Percentiles rank a stretch among this genome's conserved stretches.
Conservation (phyloP, 192 early-diverging fungal species). For the Rhizophagus clarus region DNA sequence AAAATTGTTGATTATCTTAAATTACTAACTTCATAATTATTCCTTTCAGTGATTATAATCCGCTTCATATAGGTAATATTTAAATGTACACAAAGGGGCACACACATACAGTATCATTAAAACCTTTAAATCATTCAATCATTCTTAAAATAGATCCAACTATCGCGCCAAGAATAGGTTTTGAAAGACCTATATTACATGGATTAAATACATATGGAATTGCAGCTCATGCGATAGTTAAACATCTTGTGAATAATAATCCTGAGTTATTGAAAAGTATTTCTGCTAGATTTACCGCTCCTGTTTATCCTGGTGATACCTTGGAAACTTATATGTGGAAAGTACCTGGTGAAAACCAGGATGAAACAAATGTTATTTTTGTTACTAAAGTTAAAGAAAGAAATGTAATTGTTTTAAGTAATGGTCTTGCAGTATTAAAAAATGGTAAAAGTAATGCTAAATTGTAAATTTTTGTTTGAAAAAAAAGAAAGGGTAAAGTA, state of each 20-base stretch:
- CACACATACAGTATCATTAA: too few species aligned
- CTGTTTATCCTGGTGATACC: conserved; percentile 77
- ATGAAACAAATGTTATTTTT: conserved; percentile 58
- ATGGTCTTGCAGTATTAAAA: conserved; percentile 1
- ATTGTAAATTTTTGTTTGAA: too few species aligned
- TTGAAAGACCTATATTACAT: conserved; percentile 74
- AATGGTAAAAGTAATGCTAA: neutral
- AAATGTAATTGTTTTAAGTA: conserved; percentile 57
- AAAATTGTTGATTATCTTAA: too few species aligned
- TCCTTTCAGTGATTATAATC: neutral
- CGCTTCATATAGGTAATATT: neutral
- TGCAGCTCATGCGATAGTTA: conserved; percentile 60
- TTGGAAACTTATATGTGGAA: conserved; percentile 74
- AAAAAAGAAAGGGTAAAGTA: too few species aligned
- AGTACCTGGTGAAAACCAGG: conserved; percentile 44
- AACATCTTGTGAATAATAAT: conserved; percentile 56
- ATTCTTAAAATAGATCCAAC: conserved; percentile 51
- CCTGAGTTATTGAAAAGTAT: conserved; percentile 61
- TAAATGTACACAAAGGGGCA: too few species aligned
- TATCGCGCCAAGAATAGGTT: conserved; percentile 67
- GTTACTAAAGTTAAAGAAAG: conserved; percentile 59
- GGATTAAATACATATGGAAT: conserved; percentile 67
- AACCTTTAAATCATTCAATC: too few species aligned
- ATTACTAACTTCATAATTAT: too few species aligned
- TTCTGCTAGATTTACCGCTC: conserved; percentile 65